Base-by-base conservation (phyloP, 129 eudicot species). In the Ambrosia artemisiifolia region DNA sequence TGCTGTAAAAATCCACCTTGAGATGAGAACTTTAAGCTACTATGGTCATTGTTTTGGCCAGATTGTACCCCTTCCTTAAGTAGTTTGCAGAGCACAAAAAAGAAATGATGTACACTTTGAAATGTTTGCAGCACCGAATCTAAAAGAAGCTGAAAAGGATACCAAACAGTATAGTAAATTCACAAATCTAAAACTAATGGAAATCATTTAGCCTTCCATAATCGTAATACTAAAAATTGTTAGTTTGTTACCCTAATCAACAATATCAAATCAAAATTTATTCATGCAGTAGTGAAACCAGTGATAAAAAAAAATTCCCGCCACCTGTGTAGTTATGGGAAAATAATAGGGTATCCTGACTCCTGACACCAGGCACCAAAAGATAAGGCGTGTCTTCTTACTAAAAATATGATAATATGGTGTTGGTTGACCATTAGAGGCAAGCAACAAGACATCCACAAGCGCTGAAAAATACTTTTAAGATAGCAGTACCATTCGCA, bases 1-100 rank as follows among this genome's bases (percentile, higher is more conserved):
- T 85, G 96, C 76, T 69, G 87, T 64, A 94, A 75, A 84, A 90
- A 94, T 53, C 98, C 98, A 69, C 98, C 98, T 84, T 94, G 86
- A 47, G 79, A 80, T 73, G 95, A 84, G 33, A 89, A 69, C 67
- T 78, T 80, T 47, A 68, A 74, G 47, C 19, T 61, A 33, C 66
- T 63, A 56, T 59, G 50, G 54, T 70, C 84, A 71, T 78, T 78
- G 49, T 63, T 42, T 61, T 47, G 78, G 11, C 73, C 55, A 63
- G 79, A 66, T n/a, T 76, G 28, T 72, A 79, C 60, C 72, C 98
- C 97, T 81, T 90, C 98, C 75, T 81, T 94, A 33, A 94, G 87
- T 72, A 94, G 67, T 74, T 94, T 94, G 89, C 86, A 82, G 17
- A 94, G 85, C 65, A 94, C 88, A 83, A 94, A 94, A 75, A 90